Base-by-base conservation (phyloP, 83 land plant species). In the Thuja plicata region DNA sequence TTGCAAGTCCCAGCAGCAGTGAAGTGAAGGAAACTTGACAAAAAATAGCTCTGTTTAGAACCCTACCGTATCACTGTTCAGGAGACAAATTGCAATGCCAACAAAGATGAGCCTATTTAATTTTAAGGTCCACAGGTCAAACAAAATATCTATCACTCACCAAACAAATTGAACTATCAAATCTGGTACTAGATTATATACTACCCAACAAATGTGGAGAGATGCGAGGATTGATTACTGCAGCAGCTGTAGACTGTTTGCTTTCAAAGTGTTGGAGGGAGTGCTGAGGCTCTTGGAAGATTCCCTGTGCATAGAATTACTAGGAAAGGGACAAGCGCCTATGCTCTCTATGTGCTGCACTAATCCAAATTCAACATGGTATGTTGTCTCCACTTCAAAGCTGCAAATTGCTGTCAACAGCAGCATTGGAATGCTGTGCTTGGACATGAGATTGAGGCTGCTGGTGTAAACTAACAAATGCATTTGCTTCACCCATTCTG, bases 181-280 rank as follows among this genome's bases (percentile, higher is more conserved):
- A 45, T 45, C 7, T 71, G 71, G 62, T 3, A 90, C 88, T 55
- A 88, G 5, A 52, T 87, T n/a, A 50, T 90, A 19, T 90, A 80
- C 88, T 89, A 92, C 34, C 93, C 93, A 10, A n/a, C 74, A 55
- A 92, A 87, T 10, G 62, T 3, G 19, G 5, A 88, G 74, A 24
- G 84, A 85, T 15, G 80, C 89, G 5, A 54, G 27, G 77, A 84
- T 92, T 4, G 90, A 88, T 38, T 38, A 0, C 40, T 38, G 2
- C 40, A 38, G 40, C 40, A 38, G 40, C 40, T 38, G 40, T 38
- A 38, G 40, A 38, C 40, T 38, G 40, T 38, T 38, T 38, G 40
- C 40, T 38, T 38, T 38, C 40, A 38, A 38, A 38, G 40, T 38
- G 40, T 38, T 38, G 40, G 45, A 43, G 0, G 43, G 85, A 17